phyloP scores from a whole-genome alignment of 495 filamentous ascomycete genomes.

The Jackrogersella minutella region DNA sequence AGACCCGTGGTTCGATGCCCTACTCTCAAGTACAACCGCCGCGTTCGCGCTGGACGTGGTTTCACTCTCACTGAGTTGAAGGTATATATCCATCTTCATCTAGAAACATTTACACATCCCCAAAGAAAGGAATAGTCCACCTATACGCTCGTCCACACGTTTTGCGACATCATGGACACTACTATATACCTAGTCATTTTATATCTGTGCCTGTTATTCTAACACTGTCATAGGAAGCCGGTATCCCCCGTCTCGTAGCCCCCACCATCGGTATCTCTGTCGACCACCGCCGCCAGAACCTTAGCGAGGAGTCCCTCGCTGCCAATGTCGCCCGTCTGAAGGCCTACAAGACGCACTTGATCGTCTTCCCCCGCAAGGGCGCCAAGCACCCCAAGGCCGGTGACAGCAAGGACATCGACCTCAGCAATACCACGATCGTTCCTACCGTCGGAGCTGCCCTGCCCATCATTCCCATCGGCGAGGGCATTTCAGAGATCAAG shows the following conservation, averaged over 20 bases:
- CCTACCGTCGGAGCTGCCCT: constrained; percentile 65
- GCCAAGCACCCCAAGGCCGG: constrained; percentile 85
- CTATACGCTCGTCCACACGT: background rate
- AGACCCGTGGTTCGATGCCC: constrained; percentile 95
- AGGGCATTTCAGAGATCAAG: constrained; percentile 77
- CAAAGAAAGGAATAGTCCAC: background rate
- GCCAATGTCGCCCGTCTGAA: constrained; percentile 95
- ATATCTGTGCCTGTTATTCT: constrained; percentile 28
- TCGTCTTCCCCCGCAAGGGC: constrained; percentile 95
- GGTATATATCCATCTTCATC: constrained; percentile 61
- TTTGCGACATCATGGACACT: background rate
- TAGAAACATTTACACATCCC: background rate
- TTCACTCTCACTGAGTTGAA: constrained; percentile 98
- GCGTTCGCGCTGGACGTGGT: constrained; percentile 93
- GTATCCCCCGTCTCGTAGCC: constrained; percentile 92
- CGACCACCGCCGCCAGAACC: constrained; percentile 95
- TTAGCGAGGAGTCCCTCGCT: constrained; percentile 89
- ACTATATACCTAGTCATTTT: background rate
- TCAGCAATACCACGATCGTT: constrained; percentile 76
- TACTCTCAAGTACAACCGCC: constrained; percentile 95
- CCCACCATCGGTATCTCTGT: constrained; percentile 96
- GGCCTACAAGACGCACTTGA: constrained; percentile 91
- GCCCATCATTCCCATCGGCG: constrained; percentile 72
- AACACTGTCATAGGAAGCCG: constrained; percentile 75
- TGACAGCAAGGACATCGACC: constrained; percentile 87